phyloP scores from a whole-genome alignment of 2,329 filamentous ascomycete species.

The Spiromastix sp. region DNA sequence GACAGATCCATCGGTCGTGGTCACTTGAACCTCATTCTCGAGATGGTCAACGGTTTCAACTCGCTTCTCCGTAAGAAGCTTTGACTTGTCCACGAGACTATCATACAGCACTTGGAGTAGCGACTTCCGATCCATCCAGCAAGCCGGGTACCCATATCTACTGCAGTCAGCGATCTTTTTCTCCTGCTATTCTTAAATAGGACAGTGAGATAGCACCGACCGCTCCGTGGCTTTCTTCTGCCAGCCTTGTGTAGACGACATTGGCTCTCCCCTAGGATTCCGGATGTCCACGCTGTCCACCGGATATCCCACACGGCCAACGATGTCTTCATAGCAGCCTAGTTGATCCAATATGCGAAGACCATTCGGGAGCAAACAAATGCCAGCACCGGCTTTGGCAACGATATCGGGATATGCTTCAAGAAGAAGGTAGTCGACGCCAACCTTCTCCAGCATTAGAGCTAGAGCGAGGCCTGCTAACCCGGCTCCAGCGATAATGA shows the following conservation, averaged over 20 bases:
- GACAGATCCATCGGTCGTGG: conserved; percentile 23
- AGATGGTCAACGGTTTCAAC: neutral
- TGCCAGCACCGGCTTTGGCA: conserved; percentile 31
- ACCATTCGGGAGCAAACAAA: conserved; percentile 36
- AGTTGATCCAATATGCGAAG: conserved; percentile 42
- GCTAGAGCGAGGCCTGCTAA: conserved; percentile 40
- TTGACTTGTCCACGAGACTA: conserved; percentile 18
- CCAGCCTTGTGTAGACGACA: too few species aligned
- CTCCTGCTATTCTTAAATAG: neutral
- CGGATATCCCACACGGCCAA: neutral
- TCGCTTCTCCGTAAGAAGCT: conserved; percentile 20
- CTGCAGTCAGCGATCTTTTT: neutral
- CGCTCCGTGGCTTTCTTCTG: neutral
- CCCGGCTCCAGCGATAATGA: conserved; percentile 41
- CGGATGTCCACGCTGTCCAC: neutral
- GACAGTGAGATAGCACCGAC: too few species aligned
- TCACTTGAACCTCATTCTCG: conserved; percentile 18
- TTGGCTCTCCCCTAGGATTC: conserved; percentile 12
- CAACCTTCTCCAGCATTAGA: conserved; percentile 34
- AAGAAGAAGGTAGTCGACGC: conserved; percentile 39
- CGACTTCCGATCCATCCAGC: conserved; percentile 27
- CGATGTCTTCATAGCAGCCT: conserved; percentile 20
- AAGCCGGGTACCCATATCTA: conserved; percentile 4
- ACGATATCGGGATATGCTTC: neutral
- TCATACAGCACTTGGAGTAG: conserved; percentile 25